Conservation (phyloP, 257 asterid genomes). For the Solanum piurae region DNA sequence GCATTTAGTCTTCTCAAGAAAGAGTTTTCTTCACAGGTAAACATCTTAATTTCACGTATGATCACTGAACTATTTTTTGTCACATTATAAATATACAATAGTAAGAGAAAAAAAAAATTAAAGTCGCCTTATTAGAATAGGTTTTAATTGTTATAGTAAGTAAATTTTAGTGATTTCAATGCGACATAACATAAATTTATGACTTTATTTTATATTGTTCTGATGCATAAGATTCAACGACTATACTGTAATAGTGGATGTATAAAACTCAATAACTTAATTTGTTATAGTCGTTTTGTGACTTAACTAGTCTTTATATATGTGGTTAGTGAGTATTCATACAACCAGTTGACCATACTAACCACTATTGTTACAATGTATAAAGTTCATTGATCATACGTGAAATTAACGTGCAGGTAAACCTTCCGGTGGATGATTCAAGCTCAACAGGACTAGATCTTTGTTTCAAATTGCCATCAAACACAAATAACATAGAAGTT, state of each 20-base stretch:
- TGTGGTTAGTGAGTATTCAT: not conserved
- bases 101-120: not conserved
- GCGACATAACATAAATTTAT: not conserved
- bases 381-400: not conserved
- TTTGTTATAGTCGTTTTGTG: not conserved
- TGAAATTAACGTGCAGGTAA: slow-evolving; percentile 8
- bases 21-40: slow-evolving; percentile 28
- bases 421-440: slow-evolving; percentile 39
- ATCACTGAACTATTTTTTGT: not conserved
- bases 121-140: not conserved
- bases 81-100: not conserved
- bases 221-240: not conserved
- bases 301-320: not conserved
- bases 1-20: slow-evolving; percentile 40
- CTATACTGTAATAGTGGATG: not conserved
- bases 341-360: not conserved
- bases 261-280: not conserved
- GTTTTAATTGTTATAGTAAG: not conserved
- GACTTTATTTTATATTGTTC: not conserved
- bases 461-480: slow-evolving; percentile 46
- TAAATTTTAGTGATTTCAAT: not conserved
- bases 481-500: slow-evolving; percentile 25
- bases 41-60: not conserved
- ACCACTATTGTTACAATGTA: not conserved
- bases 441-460: slow-evolving; percentile 50